Evolutionary conservation across 371 early-diverging fungal species (phyloP).

Genomic region (Syncephalastrum racemosum): DNA sequence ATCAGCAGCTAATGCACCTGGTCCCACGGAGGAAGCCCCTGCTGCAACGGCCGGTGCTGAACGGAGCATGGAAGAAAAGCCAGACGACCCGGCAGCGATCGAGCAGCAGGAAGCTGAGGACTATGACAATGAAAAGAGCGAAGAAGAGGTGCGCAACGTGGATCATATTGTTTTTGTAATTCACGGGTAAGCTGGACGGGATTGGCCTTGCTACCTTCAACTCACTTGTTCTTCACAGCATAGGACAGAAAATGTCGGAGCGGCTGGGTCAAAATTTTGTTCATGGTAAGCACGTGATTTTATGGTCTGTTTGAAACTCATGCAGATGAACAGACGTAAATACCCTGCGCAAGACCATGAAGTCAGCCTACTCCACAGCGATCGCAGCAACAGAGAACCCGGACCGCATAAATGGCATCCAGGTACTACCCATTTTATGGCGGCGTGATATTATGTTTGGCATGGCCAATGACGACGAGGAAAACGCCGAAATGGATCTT

Average conservation of each 20-base stretch:
- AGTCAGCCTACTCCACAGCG: conserved; percentile 49
- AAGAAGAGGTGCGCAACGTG: conserved; percentile 63
- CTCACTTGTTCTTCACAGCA: conserved; percentile 32
- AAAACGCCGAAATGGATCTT: conserved; percentile 51
- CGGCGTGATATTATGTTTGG: conserved; percentile 78
- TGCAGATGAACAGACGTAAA: conserved; percentile 59
- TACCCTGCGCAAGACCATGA: conserved; percentile 70
- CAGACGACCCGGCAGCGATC: conserved; percentile 15
- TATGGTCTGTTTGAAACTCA: background rate
- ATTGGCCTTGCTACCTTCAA: background rate
- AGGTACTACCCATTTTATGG: conserved; percentile 86
- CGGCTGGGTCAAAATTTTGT: conserved; percentile 73
- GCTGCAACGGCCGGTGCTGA: conserved; percentile 3
- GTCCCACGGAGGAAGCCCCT: conserved; percentile 7
- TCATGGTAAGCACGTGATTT: conserved; percentile 48
- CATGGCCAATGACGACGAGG: conserved; percentile 47
- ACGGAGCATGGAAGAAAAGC: background rate
- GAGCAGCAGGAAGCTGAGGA: conserved; percentile 52
- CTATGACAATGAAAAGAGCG: conserved; percentile 57
- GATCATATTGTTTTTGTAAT: conserved; percentile 79
- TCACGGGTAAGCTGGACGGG: conserved; percentile 61
- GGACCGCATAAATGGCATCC: conserved; percentile 61
- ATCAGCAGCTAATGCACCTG: background rate
- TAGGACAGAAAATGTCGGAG: conserved; percentile 85
- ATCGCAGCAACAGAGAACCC: conserved; percentile 26